Conservation (phyloP, 164 flowering plant species). For the Sedum album region DNA sequence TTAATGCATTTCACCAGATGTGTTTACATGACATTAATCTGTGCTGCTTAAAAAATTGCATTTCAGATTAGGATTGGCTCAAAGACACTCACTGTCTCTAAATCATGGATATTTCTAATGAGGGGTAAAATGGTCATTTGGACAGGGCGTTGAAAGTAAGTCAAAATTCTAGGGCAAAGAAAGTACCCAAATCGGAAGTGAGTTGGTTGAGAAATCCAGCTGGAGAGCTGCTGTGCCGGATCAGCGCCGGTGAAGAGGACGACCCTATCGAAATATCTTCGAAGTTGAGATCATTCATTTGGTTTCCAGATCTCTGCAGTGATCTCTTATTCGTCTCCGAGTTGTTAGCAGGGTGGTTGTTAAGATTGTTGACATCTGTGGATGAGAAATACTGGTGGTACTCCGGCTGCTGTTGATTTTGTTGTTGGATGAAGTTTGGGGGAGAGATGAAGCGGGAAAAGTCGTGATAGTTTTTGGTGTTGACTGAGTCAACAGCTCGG, state of each 20-base stretch:
- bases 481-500: slow-evolving; percentile 2
- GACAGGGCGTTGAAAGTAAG: neutral
- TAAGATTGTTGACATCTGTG: slow-evolving; percentile 8
- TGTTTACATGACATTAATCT: neutral
- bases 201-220: slow-evolving; percentile 58
- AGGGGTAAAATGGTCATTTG: neutral
- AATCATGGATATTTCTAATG: too few species aligned
- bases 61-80: too few species aligned
- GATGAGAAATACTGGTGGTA: slow-evolving; percentile 6
- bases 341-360: slow-evolving; percentile 16
- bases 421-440: neutral
- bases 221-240: slow-evolving; percentile 70
- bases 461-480: slow-evolving; percentile 25
- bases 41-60: too few species aligned
- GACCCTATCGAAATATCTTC: too few species aligned
- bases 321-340: neutral
- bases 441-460: slow-evolving; percentile 8
- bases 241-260: slow-evolving; percentile 24
- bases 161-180: neutral
- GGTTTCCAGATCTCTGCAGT: slow-evolving; percentile 29
- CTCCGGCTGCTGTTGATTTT: neutral
- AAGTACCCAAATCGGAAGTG: slow-evolving; percentile 36
- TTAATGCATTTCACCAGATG: too few species aligned
- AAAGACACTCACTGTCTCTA: too few species aligned
- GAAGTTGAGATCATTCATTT: slow-evolving; percentile 13